Percentiles rank a stretch among this genome's conserved stretches.
Conservation (phyloP, 352 stramenopile genomes). For the Pelagophyceae sp. region DNA sequence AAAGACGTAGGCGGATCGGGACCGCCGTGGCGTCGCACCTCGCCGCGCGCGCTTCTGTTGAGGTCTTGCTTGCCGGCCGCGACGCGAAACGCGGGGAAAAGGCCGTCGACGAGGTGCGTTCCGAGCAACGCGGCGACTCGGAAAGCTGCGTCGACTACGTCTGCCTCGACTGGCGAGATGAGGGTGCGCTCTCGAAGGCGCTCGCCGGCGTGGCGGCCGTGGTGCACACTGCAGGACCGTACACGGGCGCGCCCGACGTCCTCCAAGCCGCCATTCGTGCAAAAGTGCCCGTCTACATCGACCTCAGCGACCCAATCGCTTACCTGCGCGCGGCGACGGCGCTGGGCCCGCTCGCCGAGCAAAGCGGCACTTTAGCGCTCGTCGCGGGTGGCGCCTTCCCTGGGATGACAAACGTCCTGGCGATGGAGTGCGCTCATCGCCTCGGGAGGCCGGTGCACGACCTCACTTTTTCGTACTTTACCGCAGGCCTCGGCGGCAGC, state of each 20-base stretch:
- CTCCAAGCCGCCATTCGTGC: conserved; percentile 30
- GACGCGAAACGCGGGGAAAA: conserved; percentile 15
- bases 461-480: conserved; percentile 50
- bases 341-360: conserved; percentile 22
- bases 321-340: conserved; percentile 36
- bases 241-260: conserved; percentile 22
- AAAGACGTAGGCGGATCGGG: too few species aligned
- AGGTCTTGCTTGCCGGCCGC: conserved; percentile 36
- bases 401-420: conserved; percentile 46
- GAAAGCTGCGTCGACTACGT: neutral
- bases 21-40: conserved; percentile 41
- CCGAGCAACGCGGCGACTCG: neutral
- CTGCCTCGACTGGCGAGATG: neutral
- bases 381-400: conserved; percentile 44
- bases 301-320: conserved; percentile 42
- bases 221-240: conserved; percentile 46
- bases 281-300: conserved; percentile 36
- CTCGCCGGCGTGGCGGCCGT: conserved; percentile 27
- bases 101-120: conserved; percentile 31
- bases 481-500: conserved; percentile 40
- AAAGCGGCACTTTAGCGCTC: conserved; percentile 30
- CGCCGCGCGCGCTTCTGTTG: conserved; percentile 20
- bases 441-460: conserved; percentile 29
- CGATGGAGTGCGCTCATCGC: conserved; percentile 32
- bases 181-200: conserved; percentile 24